Evolutionary conservation across 495 filamentous ascomycete species (phyloP).

Genomic region (Bryoglossum gracile): DNA sequence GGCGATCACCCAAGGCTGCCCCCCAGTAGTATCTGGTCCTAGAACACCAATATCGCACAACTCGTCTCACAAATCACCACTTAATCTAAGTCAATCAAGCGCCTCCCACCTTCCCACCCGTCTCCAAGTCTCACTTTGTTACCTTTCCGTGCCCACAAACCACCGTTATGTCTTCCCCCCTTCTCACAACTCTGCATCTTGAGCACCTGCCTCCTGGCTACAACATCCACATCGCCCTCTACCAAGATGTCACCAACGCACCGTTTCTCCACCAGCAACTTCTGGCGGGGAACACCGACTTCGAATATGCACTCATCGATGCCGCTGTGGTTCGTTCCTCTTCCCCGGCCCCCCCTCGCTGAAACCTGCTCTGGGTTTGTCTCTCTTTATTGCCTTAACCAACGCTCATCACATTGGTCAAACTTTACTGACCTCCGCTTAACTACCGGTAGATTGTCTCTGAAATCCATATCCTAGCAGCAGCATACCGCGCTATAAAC

Average conservation of each 20-base stretch:
- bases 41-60: not conserved
- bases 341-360: no score
- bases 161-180: constrained; percentile 14
- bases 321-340: constrained; percentile 56
- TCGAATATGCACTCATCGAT: constrained; percentile 92
- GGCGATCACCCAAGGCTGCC: no score
- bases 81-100: not conserved
- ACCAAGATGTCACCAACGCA: constrained; percentile 68
- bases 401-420: constrained; percentile 8
- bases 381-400: no score
- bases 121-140: not conserved
- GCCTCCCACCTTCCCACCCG: no score
- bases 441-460: constrained; percentile 27
- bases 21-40: not conserved
- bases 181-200: constrained; percentile 41
- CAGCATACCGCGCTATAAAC: constrained; percentile 70
- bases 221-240: constrained; percentile 64
- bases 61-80: not conserved
- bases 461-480: constrained; percentile 47
- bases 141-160: not conserved
- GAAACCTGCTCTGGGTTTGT: no score
- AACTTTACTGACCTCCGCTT: not conserved
- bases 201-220: constrained; percentile 62
- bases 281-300: constrained; percentile 68
- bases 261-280: constrained; percentile 72